These are phyloP conservation scores for Penicillium riverlandense DNA, from an alignment of 495 filamentous ascomycete species.

Conservation along the genomic window DNA sequence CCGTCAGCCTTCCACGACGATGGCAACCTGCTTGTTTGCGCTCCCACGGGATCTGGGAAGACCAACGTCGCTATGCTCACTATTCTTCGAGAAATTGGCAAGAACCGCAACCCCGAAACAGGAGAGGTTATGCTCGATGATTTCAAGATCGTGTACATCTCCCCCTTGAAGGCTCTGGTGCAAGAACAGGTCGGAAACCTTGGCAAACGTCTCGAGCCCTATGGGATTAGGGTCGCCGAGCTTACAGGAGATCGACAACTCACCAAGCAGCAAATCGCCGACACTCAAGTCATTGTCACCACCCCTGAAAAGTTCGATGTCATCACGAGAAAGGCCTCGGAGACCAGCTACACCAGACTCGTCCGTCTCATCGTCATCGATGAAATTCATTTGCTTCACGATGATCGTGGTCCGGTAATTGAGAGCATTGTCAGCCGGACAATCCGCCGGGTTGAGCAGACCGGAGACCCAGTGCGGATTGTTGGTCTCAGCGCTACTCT, in stretches of 20 bases:
- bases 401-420: conserved; percentile 93
- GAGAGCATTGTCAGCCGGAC: conserved; percentile 96
- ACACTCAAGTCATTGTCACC: conserved; percentile 97
- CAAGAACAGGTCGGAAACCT: conserved; percentile 98
- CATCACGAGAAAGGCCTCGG: conserved; percentile 95
- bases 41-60: conserved; percentile 95
- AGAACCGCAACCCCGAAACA: conserved; percentile 77
- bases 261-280: conserved; percentile 95
- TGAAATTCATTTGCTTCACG: conserved; percentile 95
- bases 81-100: conserved; percentile 93
- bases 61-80: conserved; percentile 98
- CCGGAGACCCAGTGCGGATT: conserved; percentile 82
- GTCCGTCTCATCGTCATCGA: conserved; percentile 94
- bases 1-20: conserved; percentile 89
- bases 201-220: conserved; percentile 80
- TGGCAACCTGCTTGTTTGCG: conserved; percentile 95
- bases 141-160: conserved; percentile 98
- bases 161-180: conserved; percentile 92
- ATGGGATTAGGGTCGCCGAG: conserved; percentile 87
- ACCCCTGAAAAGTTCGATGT: conserved; percentile 99
- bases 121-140: conserved; percentile 90
- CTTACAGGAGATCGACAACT: conserved; percentile 96
- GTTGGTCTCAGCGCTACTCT: conserved; percentile 91
- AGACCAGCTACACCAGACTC: conserved; percentile 93
- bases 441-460: conserved; percentile 87